phyloP scores from a whole-genome alignment of 257 asterid species.

The Agastache rugosa region DNA sequence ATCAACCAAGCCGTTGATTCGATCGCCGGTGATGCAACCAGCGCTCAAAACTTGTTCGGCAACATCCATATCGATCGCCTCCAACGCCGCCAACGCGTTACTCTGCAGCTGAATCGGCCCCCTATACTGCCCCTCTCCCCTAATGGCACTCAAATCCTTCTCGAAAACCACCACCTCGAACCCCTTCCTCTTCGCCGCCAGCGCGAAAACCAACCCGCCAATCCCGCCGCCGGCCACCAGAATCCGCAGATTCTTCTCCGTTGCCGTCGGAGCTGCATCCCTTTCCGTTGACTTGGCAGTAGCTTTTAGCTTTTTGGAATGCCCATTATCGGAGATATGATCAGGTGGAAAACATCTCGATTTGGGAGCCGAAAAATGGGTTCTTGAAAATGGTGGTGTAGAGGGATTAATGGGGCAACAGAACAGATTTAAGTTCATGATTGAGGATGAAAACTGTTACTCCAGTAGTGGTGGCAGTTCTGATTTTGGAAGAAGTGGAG shows the following conservation, averaged over 20 bases:
- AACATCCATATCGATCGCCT: constrained; percentile 83
- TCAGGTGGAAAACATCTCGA: constrained; percentile 40
- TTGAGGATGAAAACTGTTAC: no score
- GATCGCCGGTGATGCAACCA: constrained; percentile 90
- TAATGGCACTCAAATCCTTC: constrained; percentile 86
- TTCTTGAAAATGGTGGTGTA: constrained; percentile 41
- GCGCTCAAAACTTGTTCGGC: constrained; percentile 72
- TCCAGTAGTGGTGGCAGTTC: no score
- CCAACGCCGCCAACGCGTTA: constrained; percentile 90
- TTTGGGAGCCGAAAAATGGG: constrained; percentile 43
- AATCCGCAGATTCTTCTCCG: constrained; percentile 60
- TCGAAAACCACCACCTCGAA: constrained; percentile 88
- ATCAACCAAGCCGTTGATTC: constrained; percentile 94
- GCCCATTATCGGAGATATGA: constrained; percentile 42
- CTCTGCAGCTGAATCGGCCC: constrained; percentile 96
- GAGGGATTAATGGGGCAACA: constrained; percentile 51
- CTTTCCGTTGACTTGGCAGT: not conserved
- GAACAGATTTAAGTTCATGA: constrained; percentile 50
- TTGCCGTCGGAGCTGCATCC: constrained; percentile 1
- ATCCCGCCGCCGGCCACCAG: constrained; percentile 94
- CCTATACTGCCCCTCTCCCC: constrained; percentile 92
- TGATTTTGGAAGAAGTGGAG: no score
- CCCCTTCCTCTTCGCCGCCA: constrained; percentile 79
- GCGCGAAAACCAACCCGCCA: constrained; percentile 81
- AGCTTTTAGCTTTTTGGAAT: constrained; percentile 41